Base-by-base conservation (phyloP, 139 green algal genomes). In the Choricystis sp. region DNA sequence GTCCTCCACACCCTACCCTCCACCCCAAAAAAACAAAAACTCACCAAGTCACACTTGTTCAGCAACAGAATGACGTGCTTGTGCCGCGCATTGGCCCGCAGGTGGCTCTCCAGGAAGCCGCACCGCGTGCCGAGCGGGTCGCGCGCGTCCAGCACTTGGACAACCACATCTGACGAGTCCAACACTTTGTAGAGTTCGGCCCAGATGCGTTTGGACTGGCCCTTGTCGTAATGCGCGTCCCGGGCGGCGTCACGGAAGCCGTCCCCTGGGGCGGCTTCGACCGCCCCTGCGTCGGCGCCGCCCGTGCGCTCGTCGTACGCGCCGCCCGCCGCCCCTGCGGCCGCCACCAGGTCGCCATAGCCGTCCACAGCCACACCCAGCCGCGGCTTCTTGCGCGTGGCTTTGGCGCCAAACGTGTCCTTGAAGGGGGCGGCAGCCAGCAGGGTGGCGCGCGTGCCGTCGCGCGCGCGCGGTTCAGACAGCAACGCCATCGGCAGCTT, bases 61-160 rank as follows among this genome's bases (percentile, higher is more conserved):
- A 99, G 80, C 29, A 99, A 82, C 65, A 99, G 78, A 52, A 99
- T 76, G 61, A 99, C 62, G 80, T 98, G 93, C 77, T 99, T 99
- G 76, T 98, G 89, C 14, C 75, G 72, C 1, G 84, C 75, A 61
- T 96, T 92, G 68, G 89, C 86, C 66, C 84, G 83, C 57, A 99
- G 78, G 77, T 98, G 89, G 25, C 80, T 75, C 79, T 99, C 94
- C 67, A 99, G 65, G 71, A 91, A 80, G 29, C 68, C 72, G 83
- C 93, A 97, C 28, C 94, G 82, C 9, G 93, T 98, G 60, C 94
- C 94, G 63, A 89, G 76, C 14, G 94, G 94, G 72, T 99, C 93
- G 0, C 94, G 71, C 0, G 94, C 92, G 76, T 99, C 93, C 61
- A 99, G 71, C 57, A 99, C 93, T 79, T 95, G 80, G 55, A 70